These are phyloP conservation scores for Alternaria arbusti DNA, from an alignment of 2,329 filamentous ascomycete genomes.

Conservation along the genomic window DNA sequence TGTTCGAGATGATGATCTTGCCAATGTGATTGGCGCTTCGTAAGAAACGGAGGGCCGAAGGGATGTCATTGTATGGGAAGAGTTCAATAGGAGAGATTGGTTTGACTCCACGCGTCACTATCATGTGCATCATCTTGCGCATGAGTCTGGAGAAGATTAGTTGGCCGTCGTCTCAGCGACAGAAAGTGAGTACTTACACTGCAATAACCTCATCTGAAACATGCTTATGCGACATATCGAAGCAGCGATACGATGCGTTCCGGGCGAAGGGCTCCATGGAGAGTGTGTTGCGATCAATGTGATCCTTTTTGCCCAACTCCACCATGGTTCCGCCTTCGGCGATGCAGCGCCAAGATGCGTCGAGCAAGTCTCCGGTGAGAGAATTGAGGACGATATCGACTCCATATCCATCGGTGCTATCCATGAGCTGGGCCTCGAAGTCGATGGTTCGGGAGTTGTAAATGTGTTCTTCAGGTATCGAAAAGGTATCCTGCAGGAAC, in stretches of 20 bases:
- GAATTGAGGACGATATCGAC: conserved; percentile 1
- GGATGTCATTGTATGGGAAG: too few relatives aligned
- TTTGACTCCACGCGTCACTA: too few relatives aligned
- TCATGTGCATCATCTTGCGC: too few relatives aligned
- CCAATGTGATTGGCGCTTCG: conserved; percentile 48
- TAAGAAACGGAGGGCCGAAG: conserved; percentile 14
- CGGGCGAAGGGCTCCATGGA: conserved; percentile 7
- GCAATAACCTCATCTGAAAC: not conserved
- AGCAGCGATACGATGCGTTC: not conserved
- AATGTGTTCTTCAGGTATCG: not conserved
- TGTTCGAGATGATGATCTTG: conserved; percentile 47
- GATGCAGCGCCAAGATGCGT: not conserved
- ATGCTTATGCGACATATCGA: not conserved
- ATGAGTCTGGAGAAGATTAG: too few relatives aligned
- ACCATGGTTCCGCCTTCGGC: conserved; percentile 18
- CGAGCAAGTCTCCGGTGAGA: not conserved
- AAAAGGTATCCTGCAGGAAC: not conserved
- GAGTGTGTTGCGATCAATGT: conserved; percentile 10
- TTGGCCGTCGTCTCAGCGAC: too few relatives aligned
- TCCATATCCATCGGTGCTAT: not conserved
- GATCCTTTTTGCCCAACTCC: conserved; percentile 26
- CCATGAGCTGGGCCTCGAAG: not conserved
- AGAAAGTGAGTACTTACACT: too few relatives aligned
- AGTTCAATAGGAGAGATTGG: too few relatives aligned
- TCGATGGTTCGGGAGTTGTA: not conserved